Evolutionary conservation across 78 protist genomes (phyloP).

Genomic region (Emiliania huxleyi): DNA sequence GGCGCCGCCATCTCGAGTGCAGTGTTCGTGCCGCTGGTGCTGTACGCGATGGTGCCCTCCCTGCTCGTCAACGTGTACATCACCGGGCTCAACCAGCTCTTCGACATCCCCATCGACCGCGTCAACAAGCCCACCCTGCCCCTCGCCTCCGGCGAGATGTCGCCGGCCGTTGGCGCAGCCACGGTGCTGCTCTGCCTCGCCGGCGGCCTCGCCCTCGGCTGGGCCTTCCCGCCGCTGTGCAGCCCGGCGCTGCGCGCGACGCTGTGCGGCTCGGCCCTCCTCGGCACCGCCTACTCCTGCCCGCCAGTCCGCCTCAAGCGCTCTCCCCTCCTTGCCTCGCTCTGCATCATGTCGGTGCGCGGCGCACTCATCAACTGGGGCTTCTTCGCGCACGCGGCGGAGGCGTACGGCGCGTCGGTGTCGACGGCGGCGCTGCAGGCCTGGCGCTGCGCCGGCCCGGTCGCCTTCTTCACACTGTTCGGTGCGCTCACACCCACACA

Average conservation of each 20-base stretch:
- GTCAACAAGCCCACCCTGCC: conserved; percentile 47
- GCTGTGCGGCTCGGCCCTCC: not conserved
- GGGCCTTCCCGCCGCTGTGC: not conserved
- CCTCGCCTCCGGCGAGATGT: conserved; percentile 26
- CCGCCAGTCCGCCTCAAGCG: conserved; percentile 51
- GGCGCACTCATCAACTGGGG: conserved; percentile 38
- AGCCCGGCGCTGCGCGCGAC: not conserved
- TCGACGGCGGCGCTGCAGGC: not conserved
- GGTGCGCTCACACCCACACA: too few relatives aligned
- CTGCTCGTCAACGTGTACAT: conserved; percentile 13
- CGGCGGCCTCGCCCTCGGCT: not conserved
- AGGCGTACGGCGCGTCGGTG: not conserved
- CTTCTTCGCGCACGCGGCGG: conserved; percentile 36
- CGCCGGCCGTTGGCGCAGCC: not conserved
- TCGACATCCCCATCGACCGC: conserved; percentile 20
- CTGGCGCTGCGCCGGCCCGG: not conserved
- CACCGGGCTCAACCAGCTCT: conserved; percentile 35
- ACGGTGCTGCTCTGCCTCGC: not conserved
- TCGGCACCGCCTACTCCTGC: conserved; percentile 35
- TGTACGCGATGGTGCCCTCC: not conserved
- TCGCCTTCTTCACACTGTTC: not conserved
- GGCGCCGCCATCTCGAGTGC: not conserved
- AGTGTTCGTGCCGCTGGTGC: not conserved
- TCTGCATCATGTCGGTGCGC: conserved; percentile 29
- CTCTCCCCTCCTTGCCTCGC: conserved; percentile 30